Conservation (phyloP, 2,329 filamentous ascomycete species). For the Dactylonectria macrodidyma region DNA sequence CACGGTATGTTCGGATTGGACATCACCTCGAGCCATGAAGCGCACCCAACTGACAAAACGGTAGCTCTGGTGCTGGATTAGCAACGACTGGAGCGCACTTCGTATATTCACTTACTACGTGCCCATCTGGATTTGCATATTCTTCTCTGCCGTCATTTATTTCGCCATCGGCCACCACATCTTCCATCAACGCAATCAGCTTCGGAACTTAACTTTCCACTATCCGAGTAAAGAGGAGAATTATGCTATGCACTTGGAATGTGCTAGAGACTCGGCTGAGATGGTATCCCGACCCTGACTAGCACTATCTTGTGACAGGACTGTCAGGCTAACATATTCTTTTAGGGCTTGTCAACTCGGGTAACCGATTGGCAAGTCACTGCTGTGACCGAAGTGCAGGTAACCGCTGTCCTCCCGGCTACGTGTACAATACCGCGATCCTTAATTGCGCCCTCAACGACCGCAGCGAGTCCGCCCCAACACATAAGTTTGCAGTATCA, state of each 20-base stretch:
- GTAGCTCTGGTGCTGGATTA: slow-evolving; percentile 1
- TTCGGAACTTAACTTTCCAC: not conserved
- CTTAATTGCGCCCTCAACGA: not conserved
- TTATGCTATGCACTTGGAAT: not conserved
- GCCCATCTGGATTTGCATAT: not conserved
- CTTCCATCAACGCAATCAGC: not conserved
- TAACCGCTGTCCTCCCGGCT: not conserved
- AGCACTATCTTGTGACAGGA: not conserved
- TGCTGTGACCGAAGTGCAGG: not conserved
- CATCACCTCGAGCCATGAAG: not conserved
- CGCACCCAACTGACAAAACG: not conserved
- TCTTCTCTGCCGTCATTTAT: not conserved
- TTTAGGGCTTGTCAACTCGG: not conserved
- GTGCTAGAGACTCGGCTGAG: not conserved
- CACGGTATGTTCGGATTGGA: not conserved
- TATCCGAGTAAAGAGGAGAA: not conserved
- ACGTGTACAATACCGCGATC: not conserved
- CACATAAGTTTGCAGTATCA: not conserved
- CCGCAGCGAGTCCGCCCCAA: not conserved
- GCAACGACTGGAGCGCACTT: not conserved
- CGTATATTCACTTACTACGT: not conserved
- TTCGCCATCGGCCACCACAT: not conserved
- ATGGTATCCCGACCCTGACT: not conserved
- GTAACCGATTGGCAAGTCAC: not conserved
- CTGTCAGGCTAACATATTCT: not conserved